phyloP scores from a whole-genome alignment of 305 asterid species.

The Withania somnifera region DNA sequence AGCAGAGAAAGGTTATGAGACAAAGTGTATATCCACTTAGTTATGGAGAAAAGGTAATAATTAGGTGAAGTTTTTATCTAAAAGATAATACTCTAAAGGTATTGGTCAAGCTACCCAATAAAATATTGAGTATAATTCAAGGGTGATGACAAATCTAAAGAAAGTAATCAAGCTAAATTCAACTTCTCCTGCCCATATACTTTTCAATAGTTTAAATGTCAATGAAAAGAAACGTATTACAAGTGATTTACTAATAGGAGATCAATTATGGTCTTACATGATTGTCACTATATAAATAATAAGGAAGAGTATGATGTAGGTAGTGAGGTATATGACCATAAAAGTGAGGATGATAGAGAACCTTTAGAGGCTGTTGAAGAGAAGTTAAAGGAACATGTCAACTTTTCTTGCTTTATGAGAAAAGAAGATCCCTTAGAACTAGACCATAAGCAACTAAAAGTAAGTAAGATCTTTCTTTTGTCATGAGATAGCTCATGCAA shows the following conservation, averaged over 20 bases:
- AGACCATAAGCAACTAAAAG: background rate
- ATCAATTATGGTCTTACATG: background rate
- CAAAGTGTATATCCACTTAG: background rate
- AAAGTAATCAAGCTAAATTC: background rate
- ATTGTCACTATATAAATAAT: background rate
- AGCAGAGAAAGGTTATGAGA: background rate
- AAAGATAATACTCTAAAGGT: background rate
- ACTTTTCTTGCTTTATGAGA: background rate
- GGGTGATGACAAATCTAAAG: background rate
- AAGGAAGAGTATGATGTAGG: background rate
- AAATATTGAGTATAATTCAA: background rate
- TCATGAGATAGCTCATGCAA: background rate
- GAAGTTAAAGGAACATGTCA: background rate
- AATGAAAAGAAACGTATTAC: background rate
- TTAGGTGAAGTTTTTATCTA: background rate
- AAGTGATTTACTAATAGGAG: background rate
- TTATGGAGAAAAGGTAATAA: background rate
- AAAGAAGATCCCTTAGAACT: background rate
- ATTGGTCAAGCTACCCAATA: background rate
- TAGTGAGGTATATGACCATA: too few species aligned
- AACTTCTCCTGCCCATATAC: background rate
- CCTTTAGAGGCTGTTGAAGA: background rate
- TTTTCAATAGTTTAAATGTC: background rate
- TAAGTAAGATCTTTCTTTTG: background rate
- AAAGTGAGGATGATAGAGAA: background rate